phyloP scores from a whole-genome alignment of 768 basidiomycete species.

The Cyclocybe cylindracea region DNA sequence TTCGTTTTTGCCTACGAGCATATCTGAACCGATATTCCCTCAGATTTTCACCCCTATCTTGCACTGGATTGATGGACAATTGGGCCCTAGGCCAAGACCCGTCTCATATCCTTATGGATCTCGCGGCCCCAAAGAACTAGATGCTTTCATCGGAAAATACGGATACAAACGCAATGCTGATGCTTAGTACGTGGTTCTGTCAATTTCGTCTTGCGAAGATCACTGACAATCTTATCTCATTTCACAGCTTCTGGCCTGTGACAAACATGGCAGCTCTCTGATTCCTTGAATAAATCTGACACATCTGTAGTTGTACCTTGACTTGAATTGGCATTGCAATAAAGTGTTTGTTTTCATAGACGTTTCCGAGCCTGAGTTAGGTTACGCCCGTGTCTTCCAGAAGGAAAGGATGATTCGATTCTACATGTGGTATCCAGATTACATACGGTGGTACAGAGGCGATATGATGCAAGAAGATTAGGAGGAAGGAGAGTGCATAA shows the following conservation, averaged over 20 bases:
- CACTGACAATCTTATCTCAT: slow-evolving; percentile 8
- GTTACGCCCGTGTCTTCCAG: too few relatives aligned
- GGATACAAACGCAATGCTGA: slow-evolving; percentile 72
- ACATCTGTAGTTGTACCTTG: slow-evolving; percentile 7
- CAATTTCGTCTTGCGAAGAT: background rate
- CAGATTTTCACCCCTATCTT: slow-evolving; percentile 94
- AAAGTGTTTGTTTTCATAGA: background rate
- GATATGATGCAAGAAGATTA: too few relatives aligned
- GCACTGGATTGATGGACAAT: slow-evolving; percentile 91
- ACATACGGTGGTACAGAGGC: too few relatives aligned
- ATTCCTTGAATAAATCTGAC: slow-evolving; percentile 14
- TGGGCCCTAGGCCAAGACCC: slow-evolving; percentile 68
- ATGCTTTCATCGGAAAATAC: slow-evolving; percentile 70
- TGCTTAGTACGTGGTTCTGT: slow-evolving; percentile 66
- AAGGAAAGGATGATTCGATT: too few relatives aligned
- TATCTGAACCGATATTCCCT: background rate
- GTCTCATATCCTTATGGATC: slow-evolving; percentile 89
- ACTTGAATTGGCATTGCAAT: slow-evolving; percentile 4
- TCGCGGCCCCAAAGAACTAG: slow-evolving; percentile 87
- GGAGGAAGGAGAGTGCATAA: background rate
- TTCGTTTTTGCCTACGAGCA: background rate
- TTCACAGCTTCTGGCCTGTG: slow-evolving; percentile 68
- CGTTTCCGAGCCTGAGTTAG: too few relatives aligned
- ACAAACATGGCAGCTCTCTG: slow-evolving; percentile 66
- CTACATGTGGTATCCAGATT: too few relatives aligned